Evolutionary conservation across 768 basidiomycete genomes (phyloP).

Genomic region (Boletus tomentosulus): DNA sequence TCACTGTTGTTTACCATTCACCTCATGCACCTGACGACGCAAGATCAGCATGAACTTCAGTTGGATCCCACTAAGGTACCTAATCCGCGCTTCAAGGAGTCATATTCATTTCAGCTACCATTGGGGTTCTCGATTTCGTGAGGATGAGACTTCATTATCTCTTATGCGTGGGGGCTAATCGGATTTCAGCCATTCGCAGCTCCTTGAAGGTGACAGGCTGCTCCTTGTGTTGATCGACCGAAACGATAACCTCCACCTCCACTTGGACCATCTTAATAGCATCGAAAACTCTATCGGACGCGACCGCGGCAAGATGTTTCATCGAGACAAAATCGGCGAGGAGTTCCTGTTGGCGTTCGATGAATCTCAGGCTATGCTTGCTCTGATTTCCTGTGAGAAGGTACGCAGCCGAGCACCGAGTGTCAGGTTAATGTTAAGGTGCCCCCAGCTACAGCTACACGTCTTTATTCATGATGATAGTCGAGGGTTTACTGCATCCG

Average conservation of each 20-base stretch:
- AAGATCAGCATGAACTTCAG: constrained; percentile 30
- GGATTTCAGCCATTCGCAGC: constrained; percentile 32
- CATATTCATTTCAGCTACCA: constrained; percentile 23
- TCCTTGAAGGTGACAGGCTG: constrained; percentile 38
- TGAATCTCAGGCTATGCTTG: constrained; percentile 47
- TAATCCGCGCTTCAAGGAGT: constrained; percentile 23
- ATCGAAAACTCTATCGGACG: constrained; percentile 35
- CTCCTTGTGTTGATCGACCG: constrained; percentile 39
- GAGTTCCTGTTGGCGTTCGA: constrained; percentile 47
- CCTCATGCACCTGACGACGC: constrained; percentile 26
- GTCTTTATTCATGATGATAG: constrained; percentile 48
- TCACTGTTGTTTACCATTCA: constrained; percentile 24
- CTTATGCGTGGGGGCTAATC: background rate
- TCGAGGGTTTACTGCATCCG: constrained; percentile 41
- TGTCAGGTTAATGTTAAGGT: background rate
- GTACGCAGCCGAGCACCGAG: constrained; percentile 20
- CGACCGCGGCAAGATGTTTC: constrained; percentile 32
- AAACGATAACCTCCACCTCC: constrained; percentile 32
- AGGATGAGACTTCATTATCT: background rate
- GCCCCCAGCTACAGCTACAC: constrained; percentile 36
- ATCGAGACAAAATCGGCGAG: constrained; percentile 45
- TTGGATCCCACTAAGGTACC: constrained; percentile 19
- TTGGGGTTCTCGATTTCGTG: constrained; percentile 23
- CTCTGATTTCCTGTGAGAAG: constrained; percentile 41
- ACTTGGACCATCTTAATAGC: constrained; percentile 31